Conservation (phyloP, 768 basidiomycete species). For the Terana coerulea region DNA sequence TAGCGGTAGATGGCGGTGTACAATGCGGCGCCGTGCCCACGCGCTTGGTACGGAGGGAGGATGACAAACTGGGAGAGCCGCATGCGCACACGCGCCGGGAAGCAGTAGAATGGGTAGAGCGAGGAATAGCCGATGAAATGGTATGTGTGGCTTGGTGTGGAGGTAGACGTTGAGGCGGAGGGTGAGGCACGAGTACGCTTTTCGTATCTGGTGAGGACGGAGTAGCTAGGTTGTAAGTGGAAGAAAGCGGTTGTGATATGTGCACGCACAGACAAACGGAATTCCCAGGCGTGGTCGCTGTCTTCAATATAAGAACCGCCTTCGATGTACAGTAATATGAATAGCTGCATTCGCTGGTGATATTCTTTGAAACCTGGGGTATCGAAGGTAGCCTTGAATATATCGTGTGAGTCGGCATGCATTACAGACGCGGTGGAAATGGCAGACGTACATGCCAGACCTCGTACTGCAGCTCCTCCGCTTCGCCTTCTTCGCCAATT, state of each 20-base stretch:
- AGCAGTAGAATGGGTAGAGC: slow-evolving; percentile 93
- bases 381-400: slow-evolving; percentile 68
- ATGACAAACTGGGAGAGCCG: slow-evolving; percentile 96
- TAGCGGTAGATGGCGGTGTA: slow-evolving; percentile 85
- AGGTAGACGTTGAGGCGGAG: slow-evolving; percentile 38
- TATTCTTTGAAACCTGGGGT: slow-evolving; percentile 89
- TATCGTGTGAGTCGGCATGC: slow-evolving; percentile 5
- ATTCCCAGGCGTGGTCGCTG: slow-evolving; percentile 93
- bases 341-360: slow-evolving; percentile 90
- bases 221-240: neutral
- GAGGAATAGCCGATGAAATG: slow-evolving; percentile 96
- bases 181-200: slow-evolving; percentile 70
- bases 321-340: slow-evolving; percentile 93
- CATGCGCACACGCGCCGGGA: slow-evolving; percentile 85
- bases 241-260: neutral
- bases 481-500: slow-evolving; percentile 39
- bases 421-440: neutral
- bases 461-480: slow-evolving; percentile 11
- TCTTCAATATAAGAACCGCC: slow-evolving; percentile 94
- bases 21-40: slow-evolving; percentile 88
- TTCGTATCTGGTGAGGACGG: slow-evolving; percentile 61
- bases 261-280: slow-evolving; percentile 75
- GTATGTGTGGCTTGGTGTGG: slow-evolving; percentile 45
- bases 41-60: slow-evolving; percentile 82
- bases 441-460: slow-evolving; percentile 75